These are phyloP conservation scores for Westerdykella ornata DNA, from an alignment of 2,329 filamentous ascomycete species.

Conservation along the genomic window DNA sequence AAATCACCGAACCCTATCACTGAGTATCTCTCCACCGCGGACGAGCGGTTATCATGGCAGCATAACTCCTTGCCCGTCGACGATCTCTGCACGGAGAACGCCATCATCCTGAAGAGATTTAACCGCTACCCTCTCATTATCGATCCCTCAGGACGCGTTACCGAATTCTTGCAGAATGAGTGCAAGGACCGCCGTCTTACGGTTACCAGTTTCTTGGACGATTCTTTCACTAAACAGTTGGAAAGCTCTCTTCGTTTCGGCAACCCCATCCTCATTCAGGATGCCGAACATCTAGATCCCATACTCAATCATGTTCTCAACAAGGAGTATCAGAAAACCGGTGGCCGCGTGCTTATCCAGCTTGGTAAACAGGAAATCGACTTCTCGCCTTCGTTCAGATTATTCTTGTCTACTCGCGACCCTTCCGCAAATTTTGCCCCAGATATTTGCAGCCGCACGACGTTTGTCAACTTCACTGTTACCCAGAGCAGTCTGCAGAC, in stretches of 20 bases:
- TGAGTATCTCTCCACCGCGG: conserved; percentile 92
- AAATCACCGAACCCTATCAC: conserved; percentile 92
- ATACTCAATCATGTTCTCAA: conserved; percentile 98
- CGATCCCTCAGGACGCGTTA: conserved; percentile 89
- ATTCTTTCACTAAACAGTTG: conserved; percentile 95
- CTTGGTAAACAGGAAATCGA: conserved; percentile 98
- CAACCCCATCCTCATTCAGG: conserved; percentile 96
- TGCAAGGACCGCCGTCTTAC: conserved; percentile 89
- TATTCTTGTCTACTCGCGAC: conserved; percentile 92
- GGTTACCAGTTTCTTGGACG: conserved; percentile 95
- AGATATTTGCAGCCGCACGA: conserved; percentile 95
- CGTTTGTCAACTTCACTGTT: conserved; percentile 98
- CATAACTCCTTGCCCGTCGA: conserved; percentile 89
- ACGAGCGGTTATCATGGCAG: conserved; percentile 93
- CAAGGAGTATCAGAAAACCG: conserved; percentile 98
- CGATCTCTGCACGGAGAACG: conserved; percentile 96
- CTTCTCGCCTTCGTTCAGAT: conserved; percentile 92
- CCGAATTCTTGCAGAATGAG: conserved; percentile 91
- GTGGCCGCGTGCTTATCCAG: conserved; percentile 94
- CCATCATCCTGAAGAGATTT: conserved; percentile 94
- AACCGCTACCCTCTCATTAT: conserved; percentile 98
- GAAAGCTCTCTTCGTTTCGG: conserved; percentile 96
- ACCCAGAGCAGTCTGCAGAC: conserved; percentile 98
- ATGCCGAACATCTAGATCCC: conserved; percentile 93
- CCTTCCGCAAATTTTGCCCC: conserved; percentile 93